Conservation (phyloP, 192 early-diverging fungal species). For the Spizellomyces punctatus region DNA sequence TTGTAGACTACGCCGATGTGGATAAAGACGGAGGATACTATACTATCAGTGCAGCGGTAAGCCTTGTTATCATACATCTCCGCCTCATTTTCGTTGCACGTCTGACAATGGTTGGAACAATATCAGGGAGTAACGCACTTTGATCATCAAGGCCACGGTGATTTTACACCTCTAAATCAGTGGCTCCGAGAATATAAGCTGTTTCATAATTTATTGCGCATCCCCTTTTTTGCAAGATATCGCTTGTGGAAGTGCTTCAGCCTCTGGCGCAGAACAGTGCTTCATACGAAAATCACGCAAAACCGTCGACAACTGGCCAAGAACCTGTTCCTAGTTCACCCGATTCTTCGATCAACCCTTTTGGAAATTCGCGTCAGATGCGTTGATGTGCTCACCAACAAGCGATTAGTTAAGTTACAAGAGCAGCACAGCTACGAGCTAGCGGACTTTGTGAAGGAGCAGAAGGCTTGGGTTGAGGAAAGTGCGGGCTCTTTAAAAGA, state of each 20-base stretch:
- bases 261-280: conserved; percentile 51
- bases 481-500: conserved; percentile 30
- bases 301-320: conserved; percentile 38
- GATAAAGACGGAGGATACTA: conserved; percentile 49
- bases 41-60: conserved; percentile 51
- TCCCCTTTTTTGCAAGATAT: conserved; percentile 59
- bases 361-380: conserved; percentile 38
- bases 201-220: conserved; percentile 53
- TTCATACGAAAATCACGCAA: conserved; percentile 50
- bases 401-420: conserved; percentile 42
- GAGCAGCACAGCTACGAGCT: conserved; percentile 42
- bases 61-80: background rate
- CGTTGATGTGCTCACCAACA: conserved; percentile 33
- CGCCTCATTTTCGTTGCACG: background rate
- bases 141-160: conserved; percentile 49
- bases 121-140: conserved; percentile 59
- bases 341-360: conserved; percentile 43
- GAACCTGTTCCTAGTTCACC: conserved; percentile 55
- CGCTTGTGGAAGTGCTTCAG: conserved; percentile 64
- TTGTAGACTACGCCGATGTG: conserved; percentile 49
- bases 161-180: conserved; percentile 55
- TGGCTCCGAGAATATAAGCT: conserved; percentile 59
- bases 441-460: conserved; percentile 48
- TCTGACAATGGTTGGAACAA: background rate
- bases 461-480: conserved; percentile 48